Percentiles rank a stretch among this genome's conserved stretches.
Evolutionary conservation across 1,284 basidiomycete genomes (phyloP).

Genomic region (Ganoderma sinense): DNA sequence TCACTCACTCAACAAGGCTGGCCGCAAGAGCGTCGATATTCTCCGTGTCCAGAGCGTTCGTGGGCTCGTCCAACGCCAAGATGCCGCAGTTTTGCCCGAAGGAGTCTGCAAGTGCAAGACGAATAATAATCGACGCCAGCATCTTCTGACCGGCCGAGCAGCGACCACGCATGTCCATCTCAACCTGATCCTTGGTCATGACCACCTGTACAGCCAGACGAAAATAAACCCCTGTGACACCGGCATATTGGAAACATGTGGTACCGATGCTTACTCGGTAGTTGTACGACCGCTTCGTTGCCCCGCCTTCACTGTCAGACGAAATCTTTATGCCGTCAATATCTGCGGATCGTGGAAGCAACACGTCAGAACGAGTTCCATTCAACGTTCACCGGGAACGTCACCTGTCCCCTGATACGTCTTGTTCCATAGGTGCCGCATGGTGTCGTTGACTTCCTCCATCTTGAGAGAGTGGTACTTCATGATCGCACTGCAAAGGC

Average conservation of each 20-base stretch:
- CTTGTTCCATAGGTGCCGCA: constrained; percentile 97
- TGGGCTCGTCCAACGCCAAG: constrained; percentile 97
- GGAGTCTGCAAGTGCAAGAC: constrained; percentile 96
- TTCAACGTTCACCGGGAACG: constrained; percentile 27
- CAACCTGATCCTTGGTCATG: constrained; percentile 98
- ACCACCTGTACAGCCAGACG: constrained; percentile 72
- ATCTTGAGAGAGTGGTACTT: constrained; percentile 99
- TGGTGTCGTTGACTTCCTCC: constrained; percentile 99
- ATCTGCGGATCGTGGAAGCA: constrained; percentile 58
- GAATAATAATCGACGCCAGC: constrained; percentile 98
- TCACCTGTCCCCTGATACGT: constrained; percentile 98
- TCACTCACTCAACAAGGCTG: constrained; percentile 88
- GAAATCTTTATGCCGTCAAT: constrained; percentile 98
- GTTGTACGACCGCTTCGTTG: constrained; percentile 93
- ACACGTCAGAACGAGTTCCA: constrained; percentile 12
- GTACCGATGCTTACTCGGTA: constrained; percentile 75
- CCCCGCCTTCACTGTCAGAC: constrained; percentile 91
- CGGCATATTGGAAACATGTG: neutral
- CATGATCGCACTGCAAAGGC: constrained; percentile 87
- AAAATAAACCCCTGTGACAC: constrained; percentile 3
- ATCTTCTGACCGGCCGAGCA: constrained; percentile 99
- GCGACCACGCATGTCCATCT: constrained; percentile 99
- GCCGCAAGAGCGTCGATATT: constrained; percentile 95
- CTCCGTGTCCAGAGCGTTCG: constrained; percentile 96
- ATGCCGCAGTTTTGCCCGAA: constrained; percentile 99